These are phyloP conservation scores for Monosporascus sp. DNA, from an alignment of 2,329 filamentous ascomycete species.

Conservation along the genomic window DNA sequence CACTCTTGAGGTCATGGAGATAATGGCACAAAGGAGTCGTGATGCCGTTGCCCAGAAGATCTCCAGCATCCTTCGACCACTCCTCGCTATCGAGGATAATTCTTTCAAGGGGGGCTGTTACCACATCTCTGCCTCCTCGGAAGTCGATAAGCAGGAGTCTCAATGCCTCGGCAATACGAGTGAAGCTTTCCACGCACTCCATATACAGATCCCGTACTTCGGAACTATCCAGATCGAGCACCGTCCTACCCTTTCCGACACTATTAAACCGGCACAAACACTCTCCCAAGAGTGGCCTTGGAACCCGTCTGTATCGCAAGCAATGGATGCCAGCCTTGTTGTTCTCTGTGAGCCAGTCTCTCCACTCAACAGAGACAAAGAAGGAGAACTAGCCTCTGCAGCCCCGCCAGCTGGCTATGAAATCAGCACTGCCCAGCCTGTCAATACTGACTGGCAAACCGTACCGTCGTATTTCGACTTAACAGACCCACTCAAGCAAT, in stretches of 20 bases:
- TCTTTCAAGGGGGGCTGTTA: slow-evolving; percentile 2
- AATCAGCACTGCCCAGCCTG: slow-evolving; percentile 6
- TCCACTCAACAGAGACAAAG: neutral
- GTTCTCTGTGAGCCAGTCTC: too few relatives aligned
- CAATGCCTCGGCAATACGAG: slow-evolving; percentile 14
- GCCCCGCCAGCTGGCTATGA: slow-evolving; percentile 3
- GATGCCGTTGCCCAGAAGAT: slow-evolving; percentile 28
- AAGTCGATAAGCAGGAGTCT: slow-evolving; percentile 15
- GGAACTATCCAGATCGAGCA: slow-evolving; percentile 32
- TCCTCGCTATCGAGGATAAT: slow-evolving; percentile 34
- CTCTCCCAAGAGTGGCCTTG: neutral
- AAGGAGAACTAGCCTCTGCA: neutral
- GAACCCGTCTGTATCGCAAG: neutral
- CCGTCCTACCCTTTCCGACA: slow-evolving; percentile 2
- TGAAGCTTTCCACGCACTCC: slow-evolving; percentile 17
- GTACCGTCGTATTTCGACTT: slow-evolving; percentile 3
- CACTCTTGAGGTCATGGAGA: slow-evolving; percentile 28
- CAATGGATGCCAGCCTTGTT: too few relatives aligned
- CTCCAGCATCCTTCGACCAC: slow-evolving; percentile 24
- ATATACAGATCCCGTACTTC: slow-evolving; percentile 38
- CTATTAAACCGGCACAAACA: neutral
- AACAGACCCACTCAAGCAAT: neutral
- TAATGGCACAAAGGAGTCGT: slow-evolving; percentile 11
- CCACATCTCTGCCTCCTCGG: slow-evolving; percentile 4
- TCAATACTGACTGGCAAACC: slow-evolving; percentile 10